Percentiles rank a stretch among this genome's conserved stretches.
These are phyloP conservation scores for Phytophthora parvispora DNA, from an alignment of 352 stramenopile species.

Conservation along the genomic window DNA sequence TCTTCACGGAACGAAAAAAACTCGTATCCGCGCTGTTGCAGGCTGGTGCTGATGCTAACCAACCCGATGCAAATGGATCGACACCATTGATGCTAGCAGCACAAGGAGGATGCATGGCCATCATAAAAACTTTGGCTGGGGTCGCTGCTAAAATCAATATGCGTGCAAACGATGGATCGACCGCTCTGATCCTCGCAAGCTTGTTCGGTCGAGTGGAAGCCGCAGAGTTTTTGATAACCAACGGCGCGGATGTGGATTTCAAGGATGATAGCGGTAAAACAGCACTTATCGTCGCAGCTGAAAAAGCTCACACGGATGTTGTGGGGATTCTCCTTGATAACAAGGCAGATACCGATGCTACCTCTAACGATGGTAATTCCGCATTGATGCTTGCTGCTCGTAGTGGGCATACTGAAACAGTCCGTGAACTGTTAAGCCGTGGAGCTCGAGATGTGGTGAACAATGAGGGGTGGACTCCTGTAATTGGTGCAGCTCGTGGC, in stretches of 20 bases:
- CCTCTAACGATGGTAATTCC: not conserved
- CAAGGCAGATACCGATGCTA: not conserved
- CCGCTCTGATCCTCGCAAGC: not conserved
- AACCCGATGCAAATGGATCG: not conserved
- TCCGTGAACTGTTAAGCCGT: not conserved
- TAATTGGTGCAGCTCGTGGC: not conserved
- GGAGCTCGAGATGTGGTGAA: not conserved
- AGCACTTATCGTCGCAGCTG: not conserved
- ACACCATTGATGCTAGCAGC: not conserved
- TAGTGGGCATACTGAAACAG: not conserved
- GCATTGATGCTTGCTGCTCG: not conserved
- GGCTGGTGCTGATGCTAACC: not conserved
- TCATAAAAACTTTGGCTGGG: not conserved
- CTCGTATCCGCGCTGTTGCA: not conserved
- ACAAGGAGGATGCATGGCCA: not conserved
- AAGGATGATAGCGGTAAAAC: not conserved
- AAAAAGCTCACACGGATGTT: not conserved
- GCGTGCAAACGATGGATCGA: not conserved
- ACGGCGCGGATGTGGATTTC: not conserved
- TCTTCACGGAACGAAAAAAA: not conserved
- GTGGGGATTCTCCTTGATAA: not conserved
- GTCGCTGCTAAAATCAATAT: not conserved
- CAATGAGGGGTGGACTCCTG: not conserved
- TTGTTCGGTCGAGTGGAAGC: not conserved
- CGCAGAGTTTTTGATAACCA: not conserved